Base-by-base conservation (phyloP, 73 alveolate species). In the Breviolum minutum region DNA sequence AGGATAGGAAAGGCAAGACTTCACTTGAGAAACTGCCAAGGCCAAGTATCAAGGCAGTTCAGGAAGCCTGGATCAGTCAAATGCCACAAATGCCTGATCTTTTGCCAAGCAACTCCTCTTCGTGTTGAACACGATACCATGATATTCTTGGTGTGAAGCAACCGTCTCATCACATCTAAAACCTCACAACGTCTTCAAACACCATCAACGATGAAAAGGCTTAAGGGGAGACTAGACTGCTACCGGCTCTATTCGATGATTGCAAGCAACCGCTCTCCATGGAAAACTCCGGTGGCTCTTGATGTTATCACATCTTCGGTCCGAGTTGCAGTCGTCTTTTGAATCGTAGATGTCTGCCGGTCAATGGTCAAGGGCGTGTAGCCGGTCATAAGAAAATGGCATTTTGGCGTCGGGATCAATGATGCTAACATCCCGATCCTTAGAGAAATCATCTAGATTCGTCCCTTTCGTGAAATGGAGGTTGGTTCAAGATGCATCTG, bases 341-440 rank as follows among this genome's bases (percentile, higher is more conserved):
- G 99, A 62, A 99, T 99, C 12, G 99, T 89, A 14, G 99, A 99
- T 84, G 99, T 99, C 94, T 99, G 99, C 79, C 99, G 99, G 99
- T 99, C 99, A 32, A 99, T 99, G 69, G 99, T 99, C 30, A 99
- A 96, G 64, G 99, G 99, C 74, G 99, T 99, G 99, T 99, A 99
- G 77, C 99, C 99, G 66, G 95, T 87, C 95, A 87, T 87, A 32
- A 87, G 64, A 87, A 87, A 87, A 66, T 87, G 95, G 32, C 95
- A 87, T 87, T 73, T 99, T 64, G 99, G 99, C 16, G 99, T 99
- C 2, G 99, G 99, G 68, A 99, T 99, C 63, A 99, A 99, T 79
- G 99, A 99, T 60, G 99, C 99, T 74, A 99, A 99, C 71, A 99
- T 95, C 81, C 99, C 99, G 88, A 99, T 99, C 95, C 95, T 88